These are phyloP conservation scores for Medicago truncatula DNA, from an alignment of 306 rosid species.

Conservation along the genomic window DNA sequence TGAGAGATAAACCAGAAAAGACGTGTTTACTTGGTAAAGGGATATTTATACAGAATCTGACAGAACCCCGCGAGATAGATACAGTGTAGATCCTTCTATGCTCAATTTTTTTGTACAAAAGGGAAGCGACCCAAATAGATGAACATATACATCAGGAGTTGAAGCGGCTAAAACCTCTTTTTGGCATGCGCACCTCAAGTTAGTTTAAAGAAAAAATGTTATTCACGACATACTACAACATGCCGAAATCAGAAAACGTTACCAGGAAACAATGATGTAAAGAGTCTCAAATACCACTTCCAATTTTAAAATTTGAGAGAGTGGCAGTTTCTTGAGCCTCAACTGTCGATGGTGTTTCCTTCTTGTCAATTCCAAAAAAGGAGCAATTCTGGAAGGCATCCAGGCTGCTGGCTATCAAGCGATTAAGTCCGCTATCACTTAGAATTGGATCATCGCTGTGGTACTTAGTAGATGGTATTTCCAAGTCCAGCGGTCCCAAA, in stretches of 20 bases:
- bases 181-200: conserved; percentile 55
- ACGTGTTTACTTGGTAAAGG: not conserved
- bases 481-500: conserved; percentile 86
- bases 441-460: conserved; percentile 68
- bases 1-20: not conserved
- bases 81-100: conserved; percentile 40
- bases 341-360: conserved; percentile 68
- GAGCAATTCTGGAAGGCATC: conserved; percentile 99
- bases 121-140: conserved; percentile 21
- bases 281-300: conserved; percentile 53
- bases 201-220: conserved; percentile 54
- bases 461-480: conserved; percentile 77
- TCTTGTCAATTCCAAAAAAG: conserved; percentile 88
- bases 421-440: conserved; percentile 90
- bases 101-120: conserved; percentile 56
- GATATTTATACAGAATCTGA: conserved; percentile 43
- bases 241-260: conserved; percentile 23
- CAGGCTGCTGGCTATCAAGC: conserved; percentile 95
- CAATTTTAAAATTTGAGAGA: conserved; percentile 70
- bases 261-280: conserved; percentile 24
- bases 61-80: conserved; percentile 17
- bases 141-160: conserved; percentile 50
- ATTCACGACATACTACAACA: conserved; percentile 46
- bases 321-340: conserved; percentile 65
- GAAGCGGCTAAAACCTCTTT: conserved; percentile 41